Conservation (phyloP, 2,329 filamentous ascomycete genomes). For the Colletotrichum sp. region DNA sequence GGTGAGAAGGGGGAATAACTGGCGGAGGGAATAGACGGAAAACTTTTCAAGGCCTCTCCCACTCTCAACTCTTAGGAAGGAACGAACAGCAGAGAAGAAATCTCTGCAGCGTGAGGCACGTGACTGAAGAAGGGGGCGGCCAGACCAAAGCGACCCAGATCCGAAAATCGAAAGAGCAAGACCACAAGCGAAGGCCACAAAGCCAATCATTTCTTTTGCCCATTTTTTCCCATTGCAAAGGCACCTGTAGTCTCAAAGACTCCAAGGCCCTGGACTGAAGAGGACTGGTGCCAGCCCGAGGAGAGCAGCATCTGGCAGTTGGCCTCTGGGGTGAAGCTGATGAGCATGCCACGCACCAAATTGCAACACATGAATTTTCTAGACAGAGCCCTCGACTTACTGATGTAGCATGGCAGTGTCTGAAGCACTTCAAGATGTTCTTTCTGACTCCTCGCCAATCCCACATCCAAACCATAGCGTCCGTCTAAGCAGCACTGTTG, state of each 20-base stretch:
- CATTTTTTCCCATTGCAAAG: background rate
- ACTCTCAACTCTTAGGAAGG: background rate
- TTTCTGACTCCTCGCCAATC: background rate
- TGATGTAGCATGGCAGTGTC: fast-evolving
- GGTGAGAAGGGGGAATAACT: background rate
- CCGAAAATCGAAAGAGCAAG: background rate
- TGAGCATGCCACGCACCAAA: background rate
- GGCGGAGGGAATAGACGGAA: background rate
- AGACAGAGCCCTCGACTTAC: fast-evolving
- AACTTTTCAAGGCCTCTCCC: background rate
- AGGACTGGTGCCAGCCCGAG: background rate
- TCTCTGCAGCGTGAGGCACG: background rate
- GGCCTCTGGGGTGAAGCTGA: background rate
- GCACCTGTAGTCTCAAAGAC: background rate
- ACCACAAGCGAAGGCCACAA: background rate
- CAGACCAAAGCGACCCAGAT: background rate
- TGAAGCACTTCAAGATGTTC: background rate
- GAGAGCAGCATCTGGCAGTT: background rate
- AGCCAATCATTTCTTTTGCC: background rate
- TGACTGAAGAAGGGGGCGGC: background rate
- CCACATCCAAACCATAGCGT: background rate
- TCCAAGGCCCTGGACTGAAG: background rate
- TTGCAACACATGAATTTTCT: fast-evolving
- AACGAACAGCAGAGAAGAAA: background rate
- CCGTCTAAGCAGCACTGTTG: fast-evolving